Base-by-base conservation (phyloP, 2,329 filamentous ascomycete genomes). In the Dendrostoma leiphaemia region DNA sequence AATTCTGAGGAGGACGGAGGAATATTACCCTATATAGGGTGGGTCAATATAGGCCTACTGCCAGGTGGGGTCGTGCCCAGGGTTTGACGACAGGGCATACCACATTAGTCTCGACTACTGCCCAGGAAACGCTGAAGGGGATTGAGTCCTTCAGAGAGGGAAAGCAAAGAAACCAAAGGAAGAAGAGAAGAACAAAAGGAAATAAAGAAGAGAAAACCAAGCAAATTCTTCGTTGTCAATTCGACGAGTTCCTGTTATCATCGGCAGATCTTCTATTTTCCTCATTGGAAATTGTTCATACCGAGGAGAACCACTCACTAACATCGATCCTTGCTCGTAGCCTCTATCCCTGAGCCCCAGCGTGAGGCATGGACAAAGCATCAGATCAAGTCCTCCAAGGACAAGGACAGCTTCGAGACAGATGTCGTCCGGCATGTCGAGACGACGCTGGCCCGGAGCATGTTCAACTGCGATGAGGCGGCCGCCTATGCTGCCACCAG, bases 391-490 rank as follows among this genome's bases (percentile, higher is more conserved):
- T 85, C 83, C 57, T 97, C 97, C 74, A 81, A 78, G 59, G 85
- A 81, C 63, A 85, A 90, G 69, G 91, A 96, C 17, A 88, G 91
- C 54, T 97, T 97, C 67, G 79, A 94, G 78, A 84, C 78, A 69
- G 92, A 96, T 68, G 82, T 95, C 54, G 91, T 99, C 60, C 87
- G 88, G 61, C 94, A 99, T 77, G 90, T 99, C 66, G 94, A 99
- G 75, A 97, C 94, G 3, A 96, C 92, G 3, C 81, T 99, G 58
- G 94, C 94, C 59, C 90, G 94, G 58, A 97, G 92, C 67, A 84
- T 99, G 71, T 97, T 93, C 83, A 99, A 99, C 74, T 99, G 94
- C 74, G 92, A 99, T 77, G 94, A 99, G 74, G 81, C 83, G 51
- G 94, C 94, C 50, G 91, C 92, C 29, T 99, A 99, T 72, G 85